Base-by-base conservation (phyloP, 2,329 filamentous ascomycete genomes). In the Leptographium procerum region DNA sequence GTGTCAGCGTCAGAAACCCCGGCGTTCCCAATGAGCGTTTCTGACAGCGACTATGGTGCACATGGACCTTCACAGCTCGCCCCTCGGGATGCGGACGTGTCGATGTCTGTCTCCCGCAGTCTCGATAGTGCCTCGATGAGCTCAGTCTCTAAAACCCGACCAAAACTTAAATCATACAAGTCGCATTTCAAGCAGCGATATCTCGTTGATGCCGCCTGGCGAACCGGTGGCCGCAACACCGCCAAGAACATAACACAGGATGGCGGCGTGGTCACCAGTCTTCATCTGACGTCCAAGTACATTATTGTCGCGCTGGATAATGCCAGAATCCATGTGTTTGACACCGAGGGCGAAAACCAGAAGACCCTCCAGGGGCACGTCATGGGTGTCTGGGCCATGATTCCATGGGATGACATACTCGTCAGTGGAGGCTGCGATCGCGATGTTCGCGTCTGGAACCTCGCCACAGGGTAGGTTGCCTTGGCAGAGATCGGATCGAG, bases 301-400 rank as follows among this genome's bases (percentile, higher is more conserved):
- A 97, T 99, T 67, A 91, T 99, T 53, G 91, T 97, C 63, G 94
- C 94, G 55, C 81, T 99, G 62, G 94, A 99, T 75, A 99, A 97
- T 72, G 92, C 94, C 43, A 95, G 95, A 76, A 99, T 99, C 52
- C 94, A 99, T 71, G 91, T 99, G 29, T 99, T 97, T 69, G 89
- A 97, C 70, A 91, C 90, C 0, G 84, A 94, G 64, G 94, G 94
- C 36, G 86, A 91, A 65, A 85, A 90, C 63, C 85, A 95, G 66
- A 89, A 91, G 69, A 96, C 90, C 2, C 75, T 99, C 31, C 87
- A 94, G 68, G 94, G 94, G 13, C 94, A 99, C 74, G 89, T 97
- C 51, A 99, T 99, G 94, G 94, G 94, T 47, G 94, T 99, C 24
- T 99, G 94, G 94, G 94, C 94, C 54, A 97, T 99, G 92, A 91